Evolutionary conservation across 192 early-diverging fungal genomes (phyloP).

Genomic region (Coemansia erecta): DNA sequence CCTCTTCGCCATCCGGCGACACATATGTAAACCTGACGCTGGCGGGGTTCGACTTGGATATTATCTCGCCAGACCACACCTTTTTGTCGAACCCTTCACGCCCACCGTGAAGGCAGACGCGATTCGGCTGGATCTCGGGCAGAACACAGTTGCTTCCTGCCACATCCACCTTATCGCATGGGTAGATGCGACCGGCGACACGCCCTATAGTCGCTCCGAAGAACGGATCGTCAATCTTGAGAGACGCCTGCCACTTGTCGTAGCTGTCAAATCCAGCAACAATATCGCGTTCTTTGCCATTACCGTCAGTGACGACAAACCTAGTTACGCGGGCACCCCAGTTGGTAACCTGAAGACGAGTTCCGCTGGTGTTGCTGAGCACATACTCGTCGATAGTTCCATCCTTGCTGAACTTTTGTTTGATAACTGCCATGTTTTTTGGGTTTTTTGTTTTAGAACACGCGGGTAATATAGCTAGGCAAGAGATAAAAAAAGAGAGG

Average conservation of each 20-base stretch:
- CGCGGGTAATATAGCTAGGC: neutral
- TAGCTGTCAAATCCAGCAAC: conserved; percentile 71
- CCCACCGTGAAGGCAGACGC: conserved; percentile 79
- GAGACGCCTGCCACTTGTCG: conserved; percentile 53
- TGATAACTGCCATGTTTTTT: conserved; percentile 29
- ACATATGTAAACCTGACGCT: conserved; percentile 57
- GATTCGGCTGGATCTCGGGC: conserved; percentile 69
- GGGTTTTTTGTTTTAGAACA: neutral
- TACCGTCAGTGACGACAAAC: conserved; percentile 60
- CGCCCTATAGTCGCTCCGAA: conserved; percentile 80
- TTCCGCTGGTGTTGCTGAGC: conserved; percentile 33
- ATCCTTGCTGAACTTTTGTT: conserved; percentile 35
- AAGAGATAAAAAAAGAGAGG: neutral
- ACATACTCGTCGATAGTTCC: conserved; percentile 29
- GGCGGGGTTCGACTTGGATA: conserved; percentile 42
- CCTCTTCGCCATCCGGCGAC: conserved; percentile 74
- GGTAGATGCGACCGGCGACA: conserved; percentile 62
- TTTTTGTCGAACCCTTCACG: conserved; percentile 68
- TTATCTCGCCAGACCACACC: conserved; percentile 56
- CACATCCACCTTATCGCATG: conserved; percentile 59
- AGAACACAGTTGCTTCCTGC: conserved; percentile 57
- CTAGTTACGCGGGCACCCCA: conserved; percentile 72
- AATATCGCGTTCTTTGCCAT: conserved; percentile 59
- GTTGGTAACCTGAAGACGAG: conserved; percentile 44
- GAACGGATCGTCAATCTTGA: conserved; percentile 60